Evolutionary conservation across 2,329 filamentous ascomycete genomes (phyloP).

Genomic region (Fusarium sp.): DNA sequence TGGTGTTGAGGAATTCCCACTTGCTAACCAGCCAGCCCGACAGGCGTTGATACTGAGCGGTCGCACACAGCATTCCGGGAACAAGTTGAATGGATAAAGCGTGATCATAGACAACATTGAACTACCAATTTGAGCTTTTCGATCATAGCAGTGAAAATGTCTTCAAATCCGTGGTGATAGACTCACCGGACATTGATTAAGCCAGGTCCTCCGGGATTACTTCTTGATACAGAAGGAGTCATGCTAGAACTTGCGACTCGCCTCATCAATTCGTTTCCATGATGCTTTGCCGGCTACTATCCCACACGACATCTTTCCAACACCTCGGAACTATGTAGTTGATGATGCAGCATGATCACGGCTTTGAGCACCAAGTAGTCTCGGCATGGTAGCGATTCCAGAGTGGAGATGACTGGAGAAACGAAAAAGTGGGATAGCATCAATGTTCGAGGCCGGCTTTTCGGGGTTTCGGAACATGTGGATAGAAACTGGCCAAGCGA

Average conservation of each 20-base stretch:
- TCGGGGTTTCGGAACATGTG: conserved; percentile 15
- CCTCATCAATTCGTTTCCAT: background rate
- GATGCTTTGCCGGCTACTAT: background rate
- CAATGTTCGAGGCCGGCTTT: background rate
- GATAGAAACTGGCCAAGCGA: background rate
- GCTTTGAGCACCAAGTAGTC: background rate
- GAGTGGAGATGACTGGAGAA: background rate
- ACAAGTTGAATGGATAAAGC: background rate
- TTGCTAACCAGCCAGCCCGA: background rate
- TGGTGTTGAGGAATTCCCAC: background rate
- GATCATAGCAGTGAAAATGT: background rate
- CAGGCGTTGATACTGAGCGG: background rate
- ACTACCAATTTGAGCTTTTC: background rate
- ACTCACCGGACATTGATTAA: background rate
- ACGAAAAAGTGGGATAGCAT: background rate
- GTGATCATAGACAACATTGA: background rate
- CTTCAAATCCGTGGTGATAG: background rate
- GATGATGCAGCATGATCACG: background rate
- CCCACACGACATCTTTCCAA: background rate
- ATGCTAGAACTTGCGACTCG: background rate
- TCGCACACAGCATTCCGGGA: background rate
- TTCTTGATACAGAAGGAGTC: background rate
- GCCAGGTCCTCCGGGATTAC: background rate
- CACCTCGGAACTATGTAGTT: background rate
- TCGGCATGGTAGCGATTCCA: background rate